Evolutionary conservation across 129 eudicot species (phyloP).

Genomic region (Chrysanthemum makinoi): DNA sequence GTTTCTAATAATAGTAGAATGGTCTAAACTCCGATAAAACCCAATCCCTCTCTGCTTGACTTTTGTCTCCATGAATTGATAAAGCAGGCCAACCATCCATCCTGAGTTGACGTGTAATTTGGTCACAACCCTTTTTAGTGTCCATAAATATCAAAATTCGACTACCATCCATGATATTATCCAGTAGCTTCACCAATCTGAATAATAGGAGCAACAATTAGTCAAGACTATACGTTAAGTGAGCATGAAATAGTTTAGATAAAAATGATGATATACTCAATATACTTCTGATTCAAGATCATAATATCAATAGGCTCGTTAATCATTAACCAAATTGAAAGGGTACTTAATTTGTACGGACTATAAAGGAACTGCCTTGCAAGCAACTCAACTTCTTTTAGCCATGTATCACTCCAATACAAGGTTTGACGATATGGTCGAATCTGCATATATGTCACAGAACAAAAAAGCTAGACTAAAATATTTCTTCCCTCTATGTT

Average conservation of each 20-base stretch:
- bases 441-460: constrained; percentile 54
- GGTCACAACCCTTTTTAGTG: too few species aligned
- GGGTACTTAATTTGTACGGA: constrained; percentile 65
- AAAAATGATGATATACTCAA: constrained; percentile 29
- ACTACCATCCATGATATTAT: too few species aligned
- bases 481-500: too few species aligned
- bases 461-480: not conserved
- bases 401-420: constrained; percentile 99
- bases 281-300: constrained; percentile 80
- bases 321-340: constrained; percentile 29
- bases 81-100: too few species aligned
- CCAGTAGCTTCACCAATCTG: too few species aligned
- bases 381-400: constrained; percentile 90
- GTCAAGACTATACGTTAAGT: not conserved
- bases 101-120: too few species aligned
- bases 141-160: too few species aligned
- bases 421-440: constrained; percentile 97
- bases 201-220: not conserved
- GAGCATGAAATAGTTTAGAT: too few species aligned
- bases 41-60: too few species aligned
- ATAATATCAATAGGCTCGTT: constrained; percentile 85
- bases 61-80: too few species aligned
- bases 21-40: too few species aligned
- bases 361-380: constrained; percentile 64
- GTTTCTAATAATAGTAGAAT: too few species aligned